Evolutionary conservation across 31 red algal genomes (phyloP), one percentile per base, ranked within the genome.

Genomic region (Asparagopsis taxiformis): DNA sequence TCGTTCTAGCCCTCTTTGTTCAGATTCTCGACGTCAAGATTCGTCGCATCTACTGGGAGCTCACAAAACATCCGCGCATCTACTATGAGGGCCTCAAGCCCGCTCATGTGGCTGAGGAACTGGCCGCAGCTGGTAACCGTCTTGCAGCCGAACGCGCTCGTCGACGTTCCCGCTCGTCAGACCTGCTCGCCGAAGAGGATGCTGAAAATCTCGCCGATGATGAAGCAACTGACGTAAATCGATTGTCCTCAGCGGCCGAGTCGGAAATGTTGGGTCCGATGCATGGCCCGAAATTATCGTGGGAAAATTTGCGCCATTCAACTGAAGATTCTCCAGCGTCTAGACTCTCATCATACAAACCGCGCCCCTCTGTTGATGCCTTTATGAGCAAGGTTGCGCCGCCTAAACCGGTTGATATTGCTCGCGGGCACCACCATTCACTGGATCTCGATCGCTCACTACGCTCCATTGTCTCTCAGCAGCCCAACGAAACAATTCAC

Each of bases 11-110:
- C 16, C 16, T 78, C 24, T 22, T 70, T 37, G 65, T 58, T 41
- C 74, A 84, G 50, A 13, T 79, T 44, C 64, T 92, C 22, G 66
- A 72, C 3, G 38, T 71, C 32, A 92, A 92, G 59, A 92, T 92
- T 68, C 55, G 67, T 22, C 55, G 67, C 26, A 33, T 92, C 8
- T 85, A 80, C 46, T 92, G 89, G 89, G 62, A 77, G 10, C 33
- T 92, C 7, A 80, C 80, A 30, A 84, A 85, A 41, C 75, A 92
- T 53, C 89, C 89, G 17, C 79, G 79, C 29, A 77, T 79, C 51
- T 92, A 92, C 65, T 92, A 79, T 44, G 66, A 92, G 3, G 74
- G 74, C 13, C 63, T 85, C 1, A 16, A 74, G 28, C 54, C 74
- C 15, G 26, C 39, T 25, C 58, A 44, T 19, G 53, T 90, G 4